Evolutionary conservation across 805 yeast genomes (phyloP).

Genomic region (Millerozyma acaciae): DNA sequence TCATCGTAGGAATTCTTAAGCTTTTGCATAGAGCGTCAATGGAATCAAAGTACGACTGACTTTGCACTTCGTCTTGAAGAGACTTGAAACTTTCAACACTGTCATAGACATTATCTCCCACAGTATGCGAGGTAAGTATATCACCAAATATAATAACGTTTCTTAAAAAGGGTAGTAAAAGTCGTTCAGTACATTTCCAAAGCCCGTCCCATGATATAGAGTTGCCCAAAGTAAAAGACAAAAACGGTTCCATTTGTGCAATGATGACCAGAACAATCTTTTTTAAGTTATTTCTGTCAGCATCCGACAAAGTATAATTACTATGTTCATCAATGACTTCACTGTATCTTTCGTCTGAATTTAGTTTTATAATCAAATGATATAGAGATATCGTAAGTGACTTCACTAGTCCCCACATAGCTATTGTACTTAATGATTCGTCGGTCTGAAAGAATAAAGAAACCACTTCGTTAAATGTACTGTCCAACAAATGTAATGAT

Average conservation of each 20-base stretch:
- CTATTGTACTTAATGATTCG: constrained; percentile 37
- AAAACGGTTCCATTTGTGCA: neutral
- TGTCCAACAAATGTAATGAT: constrained; percentile 20
- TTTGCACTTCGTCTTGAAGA: constrained; percentile 13
- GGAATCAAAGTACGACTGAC: constrained; percentile 15
- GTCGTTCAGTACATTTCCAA: constrained; percentile 17
- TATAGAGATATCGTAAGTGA: constrained; percentile 19
- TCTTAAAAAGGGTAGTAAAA: constrained; percentile 31
- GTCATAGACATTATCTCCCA: constrained; percentile 23
- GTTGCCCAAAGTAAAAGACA: neutral
- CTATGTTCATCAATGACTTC: constrained; percentile 7
- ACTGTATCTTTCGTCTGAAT: neutral
- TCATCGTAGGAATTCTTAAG: constrained; percentile 22
- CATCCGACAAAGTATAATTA: neutral
- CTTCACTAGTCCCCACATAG: constrained; percentile 29
- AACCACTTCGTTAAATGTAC: constrained; percentile 37
- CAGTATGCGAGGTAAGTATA: constrained; percentile 24
- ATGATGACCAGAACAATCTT: no score
- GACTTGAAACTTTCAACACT: constrained; percentile 14
- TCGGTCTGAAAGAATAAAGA: constrained; percentile 42
- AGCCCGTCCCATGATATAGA: constrained; percentile 1
- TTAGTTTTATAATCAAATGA: constrained; percentile 13
- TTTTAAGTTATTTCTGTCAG: neutral
- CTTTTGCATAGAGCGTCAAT: constrained; percentile 21
- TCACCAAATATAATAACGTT: constrained; percentile 31